Evolutionary conservation across 2,329 filamentous ascomycete genomes (phyloP), one percentile per base, ranked within the genome.

Genomic region (Didymella keratinophila): DNA sequence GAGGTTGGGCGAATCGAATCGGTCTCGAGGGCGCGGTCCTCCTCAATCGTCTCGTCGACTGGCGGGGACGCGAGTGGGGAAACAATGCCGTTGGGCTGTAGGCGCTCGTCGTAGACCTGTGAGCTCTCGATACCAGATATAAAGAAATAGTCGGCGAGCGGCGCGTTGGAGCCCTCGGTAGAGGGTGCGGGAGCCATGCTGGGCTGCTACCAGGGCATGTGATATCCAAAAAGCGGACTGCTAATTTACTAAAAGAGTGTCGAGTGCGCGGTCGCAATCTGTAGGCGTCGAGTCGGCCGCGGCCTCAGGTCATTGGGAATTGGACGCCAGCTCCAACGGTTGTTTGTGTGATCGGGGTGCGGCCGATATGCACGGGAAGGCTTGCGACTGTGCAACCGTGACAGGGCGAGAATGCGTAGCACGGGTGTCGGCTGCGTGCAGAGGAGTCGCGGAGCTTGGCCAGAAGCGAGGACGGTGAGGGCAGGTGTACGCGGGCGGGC

Each of bases 61-160:
- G 71, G 70, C 20, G 71, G 69, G 20, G 71, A 63, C 9, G 68
- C 65, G 7, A 74, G 71, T 46, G 72, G 68, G 25, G 71, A 74
- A 44, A 71, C 62, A 51, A 73, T 60, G 60, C 66, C 60, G 51
- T 55, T 71, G 43, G 64, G 70, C 58, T 73, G 71, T 56, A 64
- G 70, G 71, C 74, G 73, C 53, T 81, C 80, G 63, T 83, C 81
- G 71, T 79, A 82, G 58, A 83, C 79, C 69, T 82, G 80, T 12
- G 80, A 76, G 34, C 80, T 82, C 72, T 83, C 81, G 61, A 83
- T 82, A 61, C 82, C 82, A 52, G 78, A 79, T 59, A 89, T 88
- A 82, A 87, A 89, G 75, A 89, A 89, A 75, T 86, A 87, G 74
- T 89, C 86, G 68, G 86, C 86, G 53, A 89, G 82, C 54, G 86